Conservation (phyloP, 2,329 filamentous ascomycete species). For the Periglandula ipomoeae region DNA sequence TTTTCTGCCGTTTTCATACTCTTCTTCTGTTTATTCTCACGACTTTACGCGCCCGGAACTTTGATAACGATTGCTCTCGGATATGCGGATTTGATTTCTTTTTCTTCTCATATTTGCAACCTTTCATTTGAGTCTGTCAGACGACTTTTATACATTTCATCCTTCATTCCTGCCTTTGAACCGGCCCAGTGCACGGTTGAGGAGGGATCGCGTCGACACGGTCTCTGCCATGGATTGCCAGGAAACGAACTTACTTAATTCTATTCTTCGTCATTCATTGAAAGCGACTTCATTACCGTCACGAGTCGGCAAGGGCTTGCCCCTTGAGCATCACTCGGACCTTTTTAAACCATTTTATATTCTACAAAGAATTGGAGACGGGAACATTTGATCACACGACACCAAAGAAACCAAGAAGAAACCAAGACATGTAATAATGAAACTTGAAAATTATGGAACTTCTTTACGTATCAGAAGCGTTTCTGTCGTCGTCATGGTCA, state of each 20-base stretch:
- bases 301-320: conserved; percentile 18
- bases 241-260: conserved; percentile 18
- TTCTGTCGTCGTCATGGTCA: neutral
- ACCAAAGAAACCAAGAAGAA: neutral
- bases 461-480: neutral
- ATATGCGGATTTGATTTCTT: conserved; percentile 10
- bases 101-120: conserved; percentile 2
- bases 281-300: conserved; percentile 20
- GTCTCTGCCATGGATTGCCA: neutral
- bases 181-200: conserved; percentile 1
- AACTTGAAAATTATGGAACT: neutral
- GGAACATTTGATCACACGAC: neutral
- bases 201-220: neutral
- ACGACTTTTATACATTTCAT: neutral
- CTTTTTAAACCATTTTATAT: neutral
- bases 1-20: conserved; percentile 8
- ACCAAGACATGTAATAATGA: neutral
- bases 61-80: conserved; percentile 25
- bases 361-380: conserved; percentile 1
- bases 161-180: neutral
- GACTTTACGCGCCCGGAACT: conserved; percentile 29
- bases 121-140: conserved; percentile 1
- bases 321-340: conserved; percentile 2
- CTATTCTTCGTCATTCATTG: conserved; percentile 31
- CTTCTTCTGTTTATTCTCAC: conserved; percentile 20